phyloP scores from a whole-genome alignment of 805 yeast species.

The Ogataea populi-albae region DNA sequence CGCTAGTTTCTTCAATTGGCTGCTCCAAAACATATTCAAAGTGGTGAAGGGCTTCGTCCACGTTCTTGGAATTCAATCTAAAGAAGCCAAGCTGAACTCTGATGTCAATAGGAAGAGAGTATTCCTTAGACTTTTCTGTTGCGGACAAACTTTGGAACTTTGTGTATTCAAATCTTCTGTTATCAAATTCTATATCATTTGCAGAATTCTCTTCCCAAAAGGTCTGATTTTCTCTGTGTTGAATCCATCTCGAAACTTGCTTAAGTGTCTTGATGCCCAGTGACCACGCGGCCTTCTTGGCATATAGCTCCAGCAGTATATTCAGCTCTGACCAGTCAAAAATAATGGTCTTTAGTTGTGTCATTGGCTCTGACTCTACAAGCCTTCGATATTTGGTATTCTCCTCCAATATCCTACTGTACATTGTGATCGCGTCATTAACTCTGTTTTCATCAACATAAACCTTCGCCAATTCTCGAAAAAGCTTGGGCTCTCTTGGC shows the following conservation, averaged over 20 bases:
- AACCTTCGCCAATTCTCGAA: conserved; percentile 58
- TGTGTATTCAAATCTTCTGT: conserved; percentile 51
- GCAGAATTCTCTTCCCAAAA: conserved; percentile 59
- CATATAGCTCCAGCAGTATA: conserved; percentile 74
- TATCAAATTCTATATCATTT: conserved; percentile 84
- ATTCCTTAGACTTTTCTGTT: conserved; percentile 40
- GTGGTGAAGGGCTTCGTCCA: conserved; percentile 71
- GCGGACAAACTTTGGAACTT: conserved; percentile 40
- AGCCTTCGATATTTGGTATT: conserved; percentile 45
- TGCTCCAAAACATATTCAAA: conserved; percentile 57
- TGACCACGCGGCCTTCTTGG: conserved; percentile 61
- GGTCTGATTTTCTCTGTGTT: conserved; percentile 56
- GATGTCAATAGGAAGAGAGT: conserved; percentile 78
- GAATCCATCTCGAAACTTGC: conserved; percentile 79
- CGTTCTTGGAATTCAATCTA: conserved; percentile 61
- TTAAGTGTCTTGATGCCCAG: conserved; percentile 66
- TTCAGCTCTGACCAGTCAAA: conserved; percentile 91
- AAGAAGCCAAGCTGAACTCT: conserved; percentile 75
- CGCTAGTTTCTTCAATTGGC: conserved; percentile 56
- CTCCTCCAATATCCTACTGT: conserved; percentile 58
- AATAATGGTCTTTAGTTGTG: conserved; percentile 36
- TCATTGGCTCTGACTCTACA: conserved; percentile 20
- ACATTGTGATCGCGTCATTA: conserved; percentile 72
- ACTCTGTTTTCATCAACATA: conserved; percentile 55
- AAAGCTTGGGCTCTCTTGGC: conserved; percentile 58